Evolutionary conservation across 176 grass and related monocot species (phyloP), one percentile per base, ranked within the genome.

Genomic region (Dendrocalamus sinicus): DNA sequence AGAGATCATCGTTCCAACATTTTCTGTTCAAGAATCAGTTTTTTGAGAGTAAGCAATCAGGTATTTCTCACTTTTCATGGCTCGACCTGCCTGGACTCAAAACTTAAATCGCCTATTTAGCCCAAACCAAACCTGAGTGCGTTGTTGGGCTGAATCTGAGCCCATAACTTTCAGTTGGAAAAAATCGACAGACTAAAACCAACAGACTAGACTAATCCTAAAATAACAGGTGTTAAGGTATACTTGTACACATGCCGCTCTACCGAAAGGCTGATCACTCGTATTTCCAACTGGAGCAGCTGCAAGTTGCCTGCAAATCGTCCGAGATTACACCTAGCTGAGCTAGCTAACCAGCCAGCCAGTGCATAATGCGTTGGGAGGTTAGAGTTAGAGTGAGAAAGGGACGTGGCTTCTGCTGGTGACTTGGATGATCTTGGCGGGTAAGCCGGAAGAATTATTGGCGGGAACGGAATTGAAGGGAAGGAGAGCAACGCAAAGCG

Each of bases 301-400:
- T 5, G 5, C 8, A 22, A 50, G 26, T 50, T 12, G 44, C 41
- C 24, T 13, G 61, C 9, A 54, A 76, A 67, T 8, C 14, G 39
- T 58, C n/a, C 12, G 24, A n/a, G 5, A 47, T 59, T 77, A 52
- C 46, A 67, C 71, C 71, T 15, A 73, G 71, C 23, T 8, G 32
- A 51, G 44, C 14, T 13, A 13, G 43, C 45, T 24, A 24, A 30
- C 9, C 10, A 73, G 8, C n/a, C 46, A 73, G 12, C n/a, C 24
- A 37, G 23, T 1, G 64, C 28, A 41, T 43, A 24, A 17, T 22
- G 57, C 45, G 20, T 22, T 23, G 1, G 44, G 28, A 19, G 37
- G 79, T 77, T 57, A 13, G 75, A 50, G 79, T 77, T 57, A 13
- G 75, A 50, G 66, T 2, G 58, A 1, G 69, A 66, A 52, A 87